Evolutionary conservation across 345 rosid genomes (phyloP).

Genomic region (Citrus sinensis): DVS_A1.0 CM039164.1:19480501-19481000

Average conservation of each 20-base stretch:
- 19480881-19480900: conserved; percentile 58
- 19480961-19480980: conserved; percentile 43
- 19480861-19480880: conserved; percentile 91
- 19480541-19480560: not conserved
- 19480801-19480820: conserved; percentile 95
- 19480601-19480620: conserved; percentile 3
- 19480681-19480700: conserved; percentile 87
- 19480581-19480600: not conserved
- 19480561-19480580: not conserved
- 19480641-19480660: conserved; percentile 46
- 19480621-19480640: conserved; percentile 54
- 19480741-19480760: conserved; percentile 77
- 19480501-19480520: not conserved
- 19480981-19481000: not conserved
- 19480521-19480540: not conserved
- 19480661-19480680: conserved; percentile 87
- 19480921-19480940: conserved; percentile 89
- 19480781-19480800: conserved; percentile 77
- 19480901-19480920: conserved; percentile 76
- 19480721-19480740: conserved; percentile 38
- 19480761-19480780: conserved; percentile 95
- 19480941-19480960: conserved; percentile 88
- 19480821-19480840: conserved; percentile 77
- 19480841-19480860: conserved; percentile 94
- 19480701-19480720: conserved; percentile 46